Percentiles rank a stretch among this genome's conserved stretches.
Conservation (phyloP, 2,329 filamentous ascomycete species). For the Colletotrichum plurivorum region DNA sequence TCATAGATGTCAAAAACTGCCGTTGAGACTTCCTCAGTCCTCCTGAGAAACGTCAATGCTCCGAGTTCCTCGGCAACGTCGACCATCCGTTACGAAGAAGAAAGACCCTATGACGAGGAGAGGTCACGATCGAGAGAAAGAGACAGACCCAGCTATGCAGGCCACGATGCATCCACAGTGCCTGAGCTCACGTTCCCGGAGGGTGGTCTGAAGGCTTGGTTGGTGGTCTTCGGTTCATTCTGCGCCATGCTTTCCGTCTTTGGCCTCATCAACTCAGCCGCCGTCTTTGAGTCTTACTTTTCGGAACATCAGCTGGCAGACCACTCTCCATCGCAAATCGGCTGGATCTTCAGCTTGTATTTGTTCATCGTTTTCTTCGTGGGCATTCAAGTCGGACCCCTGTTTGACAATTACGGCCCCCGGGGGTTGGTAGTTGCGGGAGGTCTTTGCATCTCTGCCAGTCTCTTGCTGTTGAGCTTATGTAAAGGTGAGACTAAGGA, state of each 20-base stretch:
- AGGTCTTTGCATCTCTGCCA: constrained; percentile 71
- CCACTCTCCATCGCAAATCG: constrained; percentile 77
- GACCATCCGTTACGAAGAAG: background rate
- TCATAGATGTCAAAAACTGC: constrained; percentile 20
- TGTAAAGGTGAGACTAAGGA: constrained; percentile 64
- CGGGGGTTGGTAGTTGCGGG: constrained; percentile 76
- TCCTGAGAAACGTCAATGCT: constrained; percentile 3
- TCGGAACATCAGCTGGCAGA: constrained; percentile 77
- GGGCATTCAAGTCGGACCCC: constrained; percentile 84
- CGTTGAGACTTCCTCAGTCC: constrained; percentile 18
- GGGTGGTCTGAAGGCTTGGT: constrained; percentile 79
- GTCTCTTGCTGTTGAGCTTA: constrained; percentile 77
- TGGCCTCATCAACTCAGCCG: constrained; percentile 82
- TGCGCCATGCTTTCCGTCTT: constrained; percentile 78
- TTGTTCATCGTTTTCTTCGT: constrained; percentile 86
- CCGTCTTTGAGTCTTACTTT: constrained; percentile 84
- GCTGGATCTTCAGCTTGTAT: constrained; percentile 91
- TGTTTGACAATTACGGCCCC: constrained; percentile 85
- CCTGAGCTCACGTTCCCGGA: constrained; percentile 65
- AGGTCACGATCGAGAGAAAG: constrained; percentile 8
- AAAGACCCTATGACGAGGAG: constrained; percentile 2
- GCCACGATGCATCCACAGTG: background rate
- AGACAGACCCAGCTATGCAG: background rate
- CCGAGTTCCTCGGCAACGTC: background rate
- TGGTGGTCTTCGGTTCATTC: constrained; percentile 84